Evolutionary conservation across 257 asterid species (phyloP).

Genomic region (Solanum sitiens): DNA sequence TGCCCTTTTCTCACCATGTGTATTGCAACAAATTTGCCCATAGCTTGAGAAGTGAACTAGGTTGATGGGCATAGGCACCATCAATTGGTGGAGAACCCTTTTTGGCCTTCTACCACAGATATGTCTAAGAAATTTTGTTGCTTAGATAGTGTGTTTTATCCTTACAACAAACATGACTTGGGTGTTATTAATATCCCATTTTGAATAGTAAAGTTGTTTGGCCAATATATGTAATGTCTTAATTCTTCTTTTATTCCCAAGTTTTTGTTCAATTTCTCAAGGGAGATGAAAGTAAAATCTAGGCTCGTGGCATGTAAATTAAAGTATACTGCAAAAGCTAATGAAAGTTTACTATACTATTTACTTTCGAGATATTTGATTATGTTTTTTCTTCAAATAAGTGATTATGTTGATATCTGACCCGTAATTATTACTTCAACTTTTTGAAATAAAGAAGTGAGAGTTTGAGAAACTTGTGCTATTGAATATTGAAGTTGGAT

Average conservation of each 20-base stretch:
- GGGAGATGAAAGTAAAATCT: background rate
- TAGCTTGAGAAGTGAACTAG: conserved; percentile 17
- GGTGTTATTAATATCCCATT: background rate
- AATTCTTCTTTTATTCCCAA: background rate
- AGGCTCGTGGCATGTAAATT: background rate
- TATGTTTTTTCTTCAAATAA: background rate
- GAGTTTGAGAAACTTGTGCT: background rate
- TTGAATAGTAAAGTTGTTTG: background rate
- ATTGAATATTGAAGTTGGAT: background rate
- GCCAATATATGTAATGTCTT: background rate
- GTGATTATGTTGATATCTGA: background rate
- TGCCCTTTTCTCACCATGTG: conserved; percentile 51
- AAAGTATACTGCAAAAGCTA: background rate
- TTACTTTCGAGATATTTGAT: background rate
- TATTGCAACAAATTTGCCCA: conserved; percentile 11
- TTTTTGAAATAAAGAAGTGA: no score
- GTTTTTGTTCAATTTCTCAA: background rate
- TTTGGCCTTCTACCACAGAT: background rate
- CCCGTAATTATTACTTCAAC: background rate
- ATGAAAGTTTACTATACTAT: background rate
- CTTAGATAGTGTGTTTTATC: background rate
- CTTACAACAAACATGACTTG: background rate
- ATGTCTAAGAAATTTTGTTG: background rate
- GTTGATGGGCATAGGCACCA: background rate
- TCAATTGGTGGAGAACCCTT: background rate